Evolutionary conservation across 768 basidiomycete genomes (phyloP), one percentile per base, ranked within the genome.

Genomic region (Clitopilus hobsonii): DNA sequence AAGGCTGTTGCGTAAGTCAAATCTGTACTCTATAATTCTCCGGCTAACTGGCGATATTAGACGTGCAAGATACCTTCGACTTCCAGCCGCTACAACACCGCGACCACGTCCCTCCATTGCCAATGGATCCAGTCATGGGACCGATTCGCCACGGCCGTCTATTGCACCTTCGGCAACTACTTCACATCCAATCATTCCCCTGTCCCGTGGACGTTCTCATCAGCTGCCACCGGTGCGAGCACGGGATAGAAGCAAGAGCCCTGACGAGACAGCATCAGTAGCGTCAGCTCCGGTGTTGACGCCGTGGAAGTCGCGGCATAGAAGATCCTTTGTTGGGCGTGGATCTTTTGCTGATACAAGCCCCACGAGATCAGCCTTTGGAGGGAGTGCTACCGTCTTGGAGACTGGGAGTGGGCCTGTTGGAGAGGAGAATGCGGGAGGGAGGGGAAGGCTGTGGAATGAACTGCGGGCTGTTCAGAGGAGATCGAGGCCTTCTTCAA

Each of bases 1-100:
- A 91, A 89, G 67, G 89, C 91, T 51, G 85, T 91, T 49, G 89
- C 88, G 91, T 94, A 67, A 75, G 90, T 84, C 51, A 23, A 29
- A 4, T 16, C 14, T 52, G 20, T 26, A 20, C 26, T 53, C 55
- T 59, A 25, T 16, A 14, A 5, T 32, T 47, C 10, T 20, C 25
- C 20, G n/a, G 47, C 59, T 45, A 52, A 48, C 26, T 57, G 16
- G 59, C 54, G n/a, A 54, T 54, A 28, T 27, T 26, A 93, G 91
- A 56, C 90, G 91, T 23, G 91, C 91, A 36, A 81, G 90, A 62
- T 88, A 90, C 70, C 79, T 93, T 57, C 85, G 87, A 56, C 75
- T 93, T 30, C 88, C 90, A 1, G 74, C 83, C 20, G n/a, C 41
- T 45, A 69, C 79, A 38, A 69, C 77, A 38, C 76, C 79, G 11